A percentile compares a stretch with the other conserved stretches of the same genome.
These are phyloP conservation scores for Suillus spraguei DNA, from an alignment of 768 basidiomycete genomes.

Conservation along the genomic window DNA sequence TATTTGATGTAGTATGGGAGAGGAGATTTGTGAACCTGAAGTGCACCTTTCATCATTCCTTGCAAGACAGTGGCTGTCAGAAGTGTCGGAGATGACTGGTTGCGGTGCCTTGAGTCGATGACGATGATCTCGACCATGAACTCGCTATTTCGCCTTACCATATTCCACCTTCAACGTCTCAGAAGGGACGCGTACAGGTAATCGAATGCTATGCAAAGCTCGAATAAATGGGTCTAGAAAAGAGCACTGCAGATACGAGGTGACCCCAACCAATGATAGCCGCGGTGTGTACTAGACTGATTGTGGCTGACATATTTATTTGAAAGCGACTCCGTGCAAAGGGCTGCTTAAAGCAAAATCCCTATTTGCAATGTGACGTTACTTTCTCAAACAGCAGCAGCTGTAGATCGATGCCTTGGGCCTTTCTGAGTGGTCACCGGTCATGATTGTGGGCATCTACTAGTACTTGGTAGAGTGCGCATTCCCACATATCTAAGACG, in stretches of 20 bases:
- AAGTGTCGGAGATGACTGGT: slow-evolving; percentile 18
- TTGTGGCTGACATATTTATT: too few relatives aligned
- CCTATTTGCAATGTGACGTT: too few relatives aligned
- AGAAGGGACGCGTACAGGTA: slow-evolving; percentile 64
- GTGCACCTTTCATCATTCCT: slow-evolving; percentile 71
- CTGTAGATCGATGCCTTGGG: too few relatives aligned
- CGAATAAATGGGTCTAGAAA: slow-evolving; percentile 68
- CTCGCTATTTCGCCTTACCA: slow-evolving; percentile 48
- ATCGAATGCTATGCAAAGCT: slow-evolving; percentile 72
- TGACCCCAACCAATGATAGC: too few relatives aligned
- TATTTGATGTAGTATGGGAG: slow-evolving; percentile 42
- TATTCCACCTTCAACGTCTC: slow-evolving; percentile 29
- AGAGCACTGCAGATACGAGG: slow-evolving; percentile 74
- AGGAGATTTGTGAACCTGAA: slow-evolving; percentile 69
- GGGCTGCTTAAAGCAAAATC: too few relatives aligned
- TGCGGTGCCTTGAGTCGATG: slow-evolving; percentile 42
- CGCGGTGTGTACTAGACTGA: too few relatives aligned
- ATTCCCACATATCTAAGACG: too few relatives aligned
- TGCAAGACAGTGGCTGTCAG: slow-evolving; percentile 58
- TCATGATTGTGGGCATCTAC: too few relatives aligned
- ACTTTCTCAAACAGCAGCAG: too few relatives aligned
- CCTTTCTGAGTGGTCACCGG: too few relatives aligned
- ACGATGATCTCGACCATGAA: slow-evolving; percentile 58
- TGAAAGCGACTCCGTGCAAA: too few relatives aligned
- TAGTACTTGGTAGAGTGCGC: too few relatives aligned